Base-by-base conservation (phyloP, 306 rosid species). In the Bauhinia variegata region DNA sequence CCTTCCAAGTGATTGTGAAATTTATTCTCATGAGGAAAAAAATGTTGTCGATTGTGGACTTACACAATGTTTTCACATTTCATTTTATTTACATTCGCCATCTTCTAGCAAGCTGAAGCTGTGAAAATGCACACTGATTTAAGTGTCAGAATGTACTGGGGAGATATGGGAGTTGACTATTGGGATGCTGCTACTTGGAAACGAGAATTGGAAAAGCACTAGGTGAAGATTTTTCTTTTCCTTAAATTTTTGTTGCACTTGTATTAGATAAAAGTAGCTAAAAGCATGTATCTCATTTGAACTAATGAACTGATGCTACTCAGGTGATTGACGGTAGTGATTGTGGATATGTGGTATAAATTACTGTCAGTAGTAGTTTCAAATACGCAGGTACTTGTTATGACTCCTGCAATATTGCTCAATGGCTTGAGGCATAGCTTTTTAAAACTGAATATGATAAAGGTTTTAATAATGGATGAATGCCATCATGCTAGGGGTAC, bases 401-500 rank as follows among this genome's bases (percentile, higher is more conserved):
- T 92, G 98, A 92, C 98, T 18, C 93, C 89, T 11, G 78, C 72
- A 39, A 89, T 92, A 75, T 73, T 89, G 78, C 89, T 89, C 3
- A 13, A 5, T 46, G 76, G 85, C 75, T 73, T 92, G 89, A 79
- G 91, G 75, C 84, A 75, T 68, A 74, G 89, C 78, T 89, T 87
- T 75, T 60, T 92, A 69, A 82, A 79, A 38, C 69, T 92, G 54
- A 74, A 72, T 37, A 82, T 84, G 96, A 89, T 92, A 39, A 89
- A 87, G 77, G 86, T 92, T 67, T 80, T 89, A 37, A 77, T 92
- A 79, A 5, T 92, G 16, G 98, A 92, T 46, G 98, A 92, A 82
- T 92, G 96, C 68, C 98, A 92, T 79, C 93, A 89, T 78, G 87
- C 96, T 49, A 75, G 78, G 70, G 93, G 96, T 4, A 79, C 5